These are phyloP conservation scores for Talaromyces amestolkiae DNA, from an alignment of 2,329 filamentous ascomycete genomes.

Conservation along the genomic window DNA sequence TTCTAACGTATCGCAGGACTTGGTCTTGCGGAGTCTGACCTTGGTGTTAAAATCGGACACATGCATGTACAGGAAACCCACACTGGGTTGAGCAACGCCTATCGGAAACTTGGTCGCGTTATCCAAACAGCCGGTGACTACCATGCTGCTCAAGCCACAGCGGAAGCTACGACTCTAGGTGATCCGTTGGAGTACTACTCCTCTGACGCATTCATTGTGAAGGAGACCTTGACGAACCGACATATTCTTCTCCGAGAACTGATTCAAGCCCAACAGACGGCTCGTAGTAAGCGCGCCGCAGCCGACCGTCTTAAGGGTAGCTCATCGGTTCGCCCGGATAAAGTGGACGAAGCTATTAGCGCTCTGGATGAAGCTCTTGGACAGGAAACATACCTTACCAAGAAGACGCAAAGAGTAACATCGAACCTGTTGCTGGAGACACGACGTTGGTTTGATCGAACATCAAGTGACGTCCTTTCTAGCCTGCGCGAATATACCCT, in stretches of 20 bases:
- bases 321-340: slow-evolving; percentile 84
- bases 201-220: slow-evolving; percentile 93
- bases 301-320: slow-evolving; percentile 85
- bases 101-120: slow-evolving; percentile 89
- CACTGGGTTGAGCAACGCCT: slow-evolving; percentile 80
- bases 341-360: slow-evolving; percentile 95
- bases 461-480: slow-evolving; percentile 75
- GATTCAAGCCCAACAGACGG: slow-evolving; percentile 81
- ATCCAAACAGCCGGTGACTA: slow-evolving; percentile 93
- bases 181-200: slow-evolving; percentile 95
- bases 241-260: slow-evolving; percentile 95
- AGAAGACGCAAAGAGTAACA: slow-evolving; percentile 87
- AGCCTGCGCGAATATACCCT: slow-evolving; percentile 90
- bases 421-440: slow-evolving; percentile 84
- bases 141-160: slow-evolving; percentile 93
- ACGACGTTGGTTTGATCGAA: slow-evolving; percentile 85
- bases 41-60: slow-evolving; percentile 81
- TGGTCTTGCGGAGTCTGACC: slow-evolving; percentile 86
- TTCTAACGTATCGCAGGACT: slow-evolving; percentile 59
- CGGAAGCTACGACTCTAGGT: slow-evolving; percentile 89
- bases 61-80: slow-evolving; percentile 92
- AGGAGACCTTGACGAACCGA: slow-evolving; percentile 95
- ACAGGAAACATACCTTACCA: slow-evolving; percentile 74
- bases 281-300: slow-evolving; percentile 76
- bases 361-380: slow-evolving; percentile 82